Evolutionary conservation across 371 early-diverging fungal genomes (phyloP).

Genomic region (Rhizopus stolonifer): DNA sequence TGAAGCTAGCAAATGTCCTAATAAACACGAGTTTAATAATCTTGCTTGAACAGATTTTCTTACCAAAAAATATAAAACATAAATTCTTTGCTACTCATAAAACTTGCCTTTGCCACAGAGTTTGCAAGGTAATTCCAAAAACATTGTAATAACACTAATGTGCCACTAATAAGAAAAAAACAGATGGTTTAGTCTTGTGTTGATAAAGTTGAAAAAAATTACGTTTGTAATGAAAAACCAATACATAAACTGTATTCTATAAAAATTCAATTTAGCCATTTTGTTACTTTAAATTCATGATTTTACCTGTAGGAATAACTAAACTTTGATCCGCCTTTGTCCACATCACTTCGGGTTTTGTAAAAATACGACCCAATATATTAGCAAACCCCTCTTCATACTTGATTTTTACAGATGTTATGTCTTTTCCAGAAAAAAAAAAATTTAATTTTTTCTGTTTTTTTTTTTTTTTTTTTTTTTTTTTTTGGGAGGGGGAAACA

Average conservation of each 20-base stretch:
- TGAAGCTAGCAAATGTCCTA: constrained; percentile 36
- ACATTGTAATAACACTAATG: constrained; percentile 47
- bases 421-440: no score
- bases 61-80: constrained; percentile 49
- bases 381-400: constrained; percentile 49
- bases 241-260: constrained; percentile 31
- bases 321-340: constrained; percentile 33
- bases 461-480: no score
- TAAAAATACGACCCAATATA: constrained; percentile 30
- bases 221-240: constrained; percentile 51
- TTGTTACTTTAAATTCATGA: no score
- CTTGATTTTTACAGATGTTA: no score
- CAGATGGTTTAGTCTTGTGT: no score
- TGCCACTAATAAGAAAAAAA: constrained; percentile 29
- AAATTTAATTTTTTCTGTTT: no score
- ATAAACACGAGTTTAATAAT: neutral
- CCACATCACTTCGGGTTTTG: constrained; percentile 41
- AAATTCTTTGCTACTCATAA: constrained; percentile 53
- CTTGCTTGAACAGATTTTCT: no score
- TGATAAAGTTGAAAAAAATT: no score
- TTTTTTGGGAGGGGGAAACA: no score
- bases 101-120: constrained; percentile 45
- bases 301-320: constrained; percentile 43
- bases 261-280: no score
- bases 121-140: constrained; percentile 57